Evolutionary conservation across 345 rosid genomes (phyloP).

Genomic region (Eucalyptus shirleyi): DNA sequence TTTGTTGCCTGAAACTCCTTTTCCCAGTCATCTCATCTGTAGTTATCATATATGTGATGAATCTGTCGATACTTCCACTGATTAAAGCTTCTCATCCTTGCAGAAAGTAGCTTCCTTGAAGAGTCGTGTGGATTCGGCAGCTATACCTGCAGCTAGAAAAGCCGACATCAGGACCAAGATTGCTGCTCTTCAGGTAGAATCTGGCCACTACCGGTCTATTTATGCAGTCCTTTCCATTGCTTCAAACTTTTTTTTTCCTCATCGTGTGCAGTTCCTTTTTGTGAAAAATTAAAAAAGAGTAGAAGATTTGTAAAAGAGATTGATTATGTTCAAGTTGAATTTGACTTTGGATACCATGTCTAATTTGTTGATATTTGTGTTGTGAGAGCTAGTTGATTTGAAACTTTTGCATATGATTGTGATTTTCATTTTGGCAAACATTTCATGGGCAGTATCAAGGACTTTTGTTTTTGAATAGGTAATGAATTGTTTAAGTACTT

Average conservation of each 20-base stretch:
- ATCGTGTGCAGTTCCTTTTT: background rate
- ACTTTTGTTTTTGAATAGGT: background rate
- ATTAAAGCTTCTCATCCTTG: background rate
- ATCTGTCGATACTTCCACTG: background rate
- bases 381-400: background rate
- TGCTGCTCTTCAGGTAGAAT: slow-evolving; percentile 50
- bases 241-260: background rate
- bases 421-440: background rate
- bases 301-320: background rate
- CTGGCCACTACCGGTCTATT: background rate
- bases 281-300: background rate
- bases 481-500: background rate
- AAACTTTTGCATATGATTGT: background rate
- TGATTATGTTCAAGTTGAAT: background rate
- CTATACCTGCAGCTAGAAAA: slow-evolving; percentile 81
- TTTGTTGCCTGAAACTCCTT: background rate
- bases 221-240: background rate
- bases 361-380: background rate
- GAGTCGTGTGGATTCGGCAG: slow-evolving; percentile 58
- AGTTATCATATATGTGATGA: background rate
- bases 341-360: background rate
- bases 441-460: background rate
- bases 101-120: slow-evolving; percentile 83
- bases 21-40: background rate
- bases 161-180: slow-evolving; percentile 77